These are phyloP conservation scores for Nematocida homosporus DNA, from an alignment of 371 early-diverging fungal species.

Conservation along the genomic window DNA sequence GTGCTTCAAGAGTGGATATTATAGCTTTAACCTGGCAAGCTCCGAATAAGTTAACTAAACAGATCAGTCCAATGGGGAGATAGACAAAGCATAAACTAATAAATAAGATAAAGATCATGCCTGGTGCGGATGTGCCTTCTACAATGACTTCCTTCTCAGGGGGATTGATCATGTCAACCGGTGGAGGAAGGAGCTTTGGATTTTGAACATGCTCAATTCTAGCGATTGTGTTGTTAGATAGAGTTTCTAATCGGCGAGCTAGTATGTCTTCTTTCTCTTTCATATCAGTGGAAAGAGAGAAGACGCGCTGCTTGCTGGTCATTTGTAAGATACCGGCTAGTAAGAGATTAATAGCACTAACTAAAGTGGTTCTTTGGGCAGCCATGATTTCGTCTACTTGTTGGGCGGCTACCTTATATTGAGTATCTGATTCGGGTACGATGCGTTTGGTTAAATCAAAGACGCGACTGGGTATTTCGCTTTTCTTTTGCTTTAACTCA, in stretches of 20 bases:
- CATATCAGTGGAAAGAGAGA: too few relatives aligned
- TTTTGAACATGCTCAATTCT: too few relatives aligned
- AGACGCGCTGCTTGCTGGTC: too few relatives aligned
- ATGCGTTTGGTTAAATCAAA: not conserved
- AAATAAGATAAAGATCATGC: too few relatives aligned
- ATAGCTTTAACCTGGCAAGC: not conserved
- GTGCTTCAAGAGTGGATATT: not conserved
- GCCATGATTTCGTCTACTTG: not conserved
- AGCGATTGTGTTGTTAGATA: too few relatives aligned
- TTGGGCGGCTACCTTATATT: too few relatives aligned
- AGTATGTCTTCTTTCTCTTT: too few relatives aligned
- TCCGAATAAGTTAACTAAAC: not conserved
- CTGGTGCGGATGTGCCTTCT: too few relatives aligned
- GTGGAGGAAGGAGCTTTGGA: too few relatives aligned
- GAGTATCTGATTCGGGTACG: not conserved
- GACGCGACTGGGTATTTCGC: not conserved
- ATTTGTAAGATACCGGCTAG: not conserved
- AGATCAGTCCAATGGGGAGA: not conserved
- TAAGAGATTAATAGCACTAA: not conserved
- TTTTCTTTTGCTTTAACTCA: not conserved
- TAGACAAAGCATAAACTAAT: not conserved
- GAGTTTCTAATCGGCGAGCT: too few relatives aligned
- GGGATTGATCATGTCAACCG: too few relatives aligned
- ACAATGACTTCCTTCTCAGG: too few relatives aligned
- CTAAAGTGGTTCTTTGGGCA: not conserved